phyloP scores from a whole-genome alignment of 2,329 filamentous ascomycete genomes.

The Xylariaceae sp. region DNA sequence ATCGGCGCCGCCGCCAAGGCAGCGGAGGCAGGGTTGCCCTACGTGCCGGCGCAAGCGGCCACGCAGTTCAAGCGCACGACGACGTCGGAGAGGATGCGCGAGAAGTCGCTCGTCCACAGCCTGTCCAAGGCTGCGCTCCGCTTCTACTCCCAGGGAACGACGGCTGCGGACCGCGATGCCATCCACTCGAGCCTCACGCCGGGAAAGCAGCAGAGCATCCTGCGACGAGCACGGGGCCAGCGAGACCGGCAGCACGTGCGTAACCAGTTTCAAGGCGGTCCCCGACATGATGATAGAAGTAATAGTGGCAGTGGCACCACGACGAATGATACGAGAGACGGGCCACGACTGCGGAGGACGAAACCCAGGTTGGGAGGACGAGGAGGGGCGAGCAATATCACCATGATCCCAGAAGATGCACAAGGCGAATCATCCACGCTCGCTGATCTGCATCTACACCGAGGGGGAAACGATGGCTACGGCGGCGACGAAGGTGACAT shows the following conservation, averaged over 20 bases:
- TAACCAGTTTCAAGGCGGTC: conserved; percentile 41
- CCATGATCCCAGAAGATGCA: conserved; percentile 19
- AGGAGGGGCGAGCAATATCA: no score
- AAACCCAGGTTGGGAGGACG: no score
- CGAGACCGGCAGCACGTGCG: conserved; percentile 36
- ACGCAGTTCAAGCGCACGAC: conserved; percentile 50
- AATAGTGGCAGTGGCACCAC: no score
- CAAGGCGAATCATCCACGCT: conserved; percentile 8
- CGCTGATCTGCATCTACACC: conserved; percentile 12
- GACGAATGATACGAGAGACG: no score
- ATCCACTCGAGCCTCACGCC: conserved; percentile 29
- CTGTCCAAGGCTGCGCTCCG: conserved; percentile 38
- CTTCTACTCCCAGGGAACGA: conserved; percentile 34
- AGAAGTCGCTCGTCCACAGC: conserved; percentile 35
- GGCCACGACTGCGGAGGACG: conserved; percentile 3
- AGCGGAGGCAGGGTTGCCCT: conserved; percentile 33
- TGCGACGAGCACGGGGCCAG: conserved; percentile 36
- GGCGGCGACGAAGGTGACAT: conserved; percentile 5
- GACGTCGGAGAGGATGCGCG: conserved; percentile 37
- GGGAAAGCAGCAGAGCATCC: conserved; percentile 32
- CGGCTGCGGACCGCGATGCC: conserved; percentile 19
- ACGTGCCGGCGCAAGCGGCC: conserved; percentile 50
- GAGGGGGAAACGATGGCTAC: neutral
- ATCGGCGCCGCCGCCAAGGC: neutral
- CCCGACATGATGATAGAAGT: no score